Conservation (phyloP, 2,329 filamentous ascomycete genomes). For the Xylariales sp. region DNA sequence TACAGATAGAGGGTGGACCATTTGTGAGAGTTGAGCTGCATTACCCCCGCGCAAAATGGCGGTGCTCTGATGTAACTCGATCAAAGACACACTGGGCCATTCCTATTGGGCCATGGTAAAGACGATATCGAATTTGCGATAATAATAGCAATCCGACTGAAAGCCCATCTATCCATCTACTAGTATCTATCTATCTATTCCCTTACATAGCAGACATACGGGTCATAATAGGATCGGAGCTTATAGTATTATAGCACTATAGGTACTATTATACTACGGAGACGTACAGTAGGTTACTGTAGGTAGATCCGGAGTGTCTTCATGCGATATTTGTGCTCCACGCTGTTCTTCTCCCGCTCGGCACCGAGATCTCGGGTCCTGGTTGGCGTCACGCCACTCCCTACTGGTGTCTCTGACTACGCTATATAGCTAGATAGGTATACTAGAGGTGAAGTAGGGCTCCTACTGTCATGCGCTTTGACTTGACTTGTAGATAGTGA, state of each 20-base stretch:
- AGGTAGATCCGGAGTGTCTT: conserved; percentile 10
- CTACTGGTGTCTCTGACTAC: conserved; percentile 21
- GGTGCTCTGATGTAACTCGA: conserved; percentile 27
- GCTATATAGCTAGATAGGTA: too few relatives aligned
- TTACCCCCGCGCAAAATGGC: conserved; percentile 29
- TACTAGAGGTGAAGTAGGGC: conserved; percentile 3
- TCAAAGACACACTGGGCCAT: neutral
- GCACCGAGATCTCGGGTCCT: conserved; percentile 38
- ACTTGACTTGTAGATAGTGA: too few relatives aligned
- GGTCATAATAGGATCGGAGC: conserved; percentile 9
- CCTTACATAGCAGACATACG: neutral
- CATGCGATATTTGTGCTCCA: conserved; percentile 18
- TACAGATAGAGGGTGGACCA: conserved; percentile 16
- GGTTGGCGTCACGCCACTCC: conserved; percentile 25
- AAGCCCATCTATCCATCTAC: neutral
- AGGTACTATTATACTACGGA: neutral
- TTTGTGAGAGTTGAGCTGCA: conserved; percentile 25
- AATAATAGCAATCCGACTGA: conserved; percentile 26
- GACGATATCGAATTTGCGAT: conserved; percentile 23
- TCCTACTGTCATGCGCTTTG: conserved; percentile 8
- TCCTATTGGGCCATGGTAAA: conserved; percentile 16
- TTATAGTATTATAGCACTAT: neutral
- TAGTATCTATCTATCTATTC: neutral
- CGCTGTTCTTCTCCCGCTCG: conserved; percentile 32
- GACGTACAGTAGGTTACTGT: too few relatives aligned